Base-by-base conservation (phyloP, 164 flowering plant genomes). In the Nymphaea thermarum region DNA sequence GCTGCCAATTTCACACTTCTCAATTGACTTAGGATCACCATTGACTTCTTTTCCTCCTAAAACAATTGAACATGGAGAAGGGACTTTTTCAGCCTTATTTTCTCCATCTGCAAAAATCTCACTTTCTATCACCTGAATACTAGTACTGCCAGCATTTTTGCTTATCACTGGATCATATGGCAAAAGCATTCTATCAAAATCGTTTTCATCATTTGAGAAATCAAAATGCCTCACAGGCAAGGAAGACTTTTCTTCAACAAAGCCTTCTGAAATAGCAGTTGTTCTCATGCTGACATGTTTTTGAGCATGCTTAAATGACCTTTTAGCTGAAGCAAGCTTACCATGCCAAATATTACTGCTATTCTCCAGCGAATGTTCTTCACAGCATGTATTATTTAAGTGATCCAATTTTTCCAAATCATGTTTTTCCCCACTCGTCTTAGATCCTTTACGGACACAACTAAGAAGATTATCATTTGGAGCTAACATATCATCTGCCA, bases 191-290 rank as follows among this genome's bases (percentile, higher is more conserved):
- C 45, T 75, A 64, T 81, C 80, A 67, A 71, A 45, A 66, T 67
- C 74, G 66, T 79, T 86, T 51, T 80, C 96, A 72, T 91, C 97
- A 42, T 57, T 72, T 25, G 78, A 78, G 75, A 94, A 89, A 71
- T 93, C 96, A 81, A 93, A 84, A 78, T 87, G 97, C 78, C 80
- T 91, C 51, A 91, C 86, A 66, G 96, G 97, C 57, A 94, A 70
- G 4, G 90, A 87, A 43, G 97, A 88, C 4, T 62, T 85, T 65
- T 83, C 84, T 78, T 80, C 80, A 25, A 66, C 76, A 14, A 71
- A 62, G 67, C 65, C 63, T 43, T 17, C 42, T 60, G 43, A 7
- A 36, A 67, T 42, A 25, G 5, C 62, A 44, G 17, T 15, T 47
- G 71, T 61, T 25, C 6, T 15, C 63, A 61, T 61, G 63, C 41